These are phyloP conservation scores for Collybiopsis luxurians DNA, from an alignment of 768 basidiomycete species.

Conservation along the genomic window DNA sequence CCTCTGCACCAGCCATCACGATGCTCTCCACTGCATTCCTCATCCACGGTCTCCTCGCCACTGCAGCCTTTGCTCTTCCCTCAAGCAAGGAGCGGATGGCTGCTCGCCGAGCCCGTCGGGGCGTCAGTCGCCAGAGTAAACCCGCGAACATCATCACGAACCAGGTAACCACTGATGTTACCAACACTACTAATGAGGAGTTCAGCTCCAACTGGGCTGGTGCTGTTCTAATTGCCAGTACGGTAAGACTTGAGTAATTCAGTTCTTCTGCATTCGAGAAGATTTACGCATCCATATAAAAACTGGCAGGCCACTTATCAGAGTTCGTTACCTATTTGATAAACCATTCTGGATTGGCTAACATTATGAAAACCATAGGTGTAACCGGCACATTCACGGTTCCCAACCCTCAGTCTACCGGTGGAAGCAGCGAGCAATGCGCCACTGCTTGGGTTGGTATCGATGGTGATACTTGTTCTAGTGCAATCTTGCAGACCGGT, in stretches of 20 bases:
- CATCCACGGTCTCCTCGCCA: background rate
- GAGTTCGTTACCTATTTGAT: too few relatives aligned
- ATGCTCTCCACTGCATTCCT: constrained; percentile 6
- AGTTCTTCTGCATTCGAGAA: too few relatives aligned
- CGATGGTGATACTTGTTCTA: constrained; percentile 8
- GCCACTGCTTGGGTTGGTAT: constrained; percentile 13
- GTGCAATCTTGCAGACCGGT: constrained; percentile 10
- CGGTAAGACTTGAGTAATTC: background rate
- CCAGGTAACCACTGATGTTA: background rate
- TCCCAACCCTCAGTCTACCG: constrained; percentile 1
- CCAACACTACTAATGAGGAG: background rate
- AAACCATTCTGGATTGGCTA: too few relatives aligned
- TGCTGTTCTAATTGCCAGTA: constrained; percentile 5
- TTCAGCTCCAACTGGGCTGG: constrained; percentile 7
- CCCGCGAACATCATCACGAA: constrained; percentile 2
- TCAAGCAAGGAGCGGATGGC: constrained; percentile 2
- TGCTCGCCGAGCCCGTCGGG: constrained; percentile 2
- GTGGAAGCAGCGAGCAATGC: constrained; percentile 1
- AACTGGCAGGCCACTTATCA: constrained; percentile 8
- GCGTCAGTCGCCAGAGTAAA: background rate
- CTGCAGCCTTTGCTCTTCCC: constrained; percentile 1
- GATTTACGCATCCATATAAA: too few relatives aligned
- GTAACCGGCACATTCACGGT: constrained; percentile 10
- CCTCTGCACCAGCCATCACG: background rate
- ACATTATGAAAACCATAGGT: too few relatives aligned